Evolutionary conservation across 108 stramenopile species (phyloP), one percentile per base, ranked within the genome.

Genomic region (Pseudonitzschia delicatissima): DNA sequence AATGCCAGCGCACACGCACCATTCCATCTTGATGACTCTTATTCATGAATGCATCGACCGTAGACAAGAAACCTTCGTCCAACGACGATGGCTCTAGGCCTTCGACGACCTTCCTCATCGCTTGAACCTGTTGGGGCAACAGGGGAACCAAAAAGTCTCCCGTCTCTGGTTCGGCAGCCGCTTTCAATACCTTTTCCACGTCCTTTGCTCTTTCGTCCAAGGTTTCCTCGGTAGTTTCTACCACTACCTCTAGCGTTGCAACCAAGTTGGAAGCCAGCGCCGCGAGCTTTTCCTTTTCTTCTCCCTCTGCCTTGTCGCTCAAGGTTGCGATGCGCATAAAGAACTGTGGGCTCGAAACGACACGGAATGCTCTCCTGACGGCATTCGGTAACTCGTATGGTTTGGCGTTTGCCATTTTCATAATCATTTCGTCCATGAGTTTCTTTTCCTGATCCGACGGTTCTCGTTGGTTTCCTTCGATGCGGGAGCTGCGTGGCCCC

Each of bases 401-500:
- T 68, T 90, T 87, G 37, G 93, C 90, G 48, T 83, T 64, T 50
- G 79, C 45, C 25, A 94, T 62, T 66, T 94, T 94, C 31, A 62
- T 70, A 34, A 94, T 91, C 93, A 94, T 94, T 67, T 91, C 87
- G 72, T 94, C 93, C 81, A 94, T 94, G 52, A 94, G 59, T 62
- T 81, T 68, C 4, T 86, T 27, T 64, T 94, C 90, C 27, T 82
- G 39, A 11, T 63, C 67, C 2, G 82, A 78, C 5, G 90, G 93
- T 17, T 78, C 66, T 27, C 88, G 76, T 52, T 83, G 83, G 71
- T 91, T 94, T 33, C 90, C 93, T 66, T 90, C 80, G 36, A 93
- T 60, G 18, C 81, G 81, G 13, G 92, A 93, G 29, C 18, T 6
- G 8, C 29, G 26, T 4, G 26, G 26, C 1, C 27, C 25, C 26